Base-by-base conservation (phyloP, 768 basidiomycete genomes). In the Pleurotus ostreatus region DNA sequence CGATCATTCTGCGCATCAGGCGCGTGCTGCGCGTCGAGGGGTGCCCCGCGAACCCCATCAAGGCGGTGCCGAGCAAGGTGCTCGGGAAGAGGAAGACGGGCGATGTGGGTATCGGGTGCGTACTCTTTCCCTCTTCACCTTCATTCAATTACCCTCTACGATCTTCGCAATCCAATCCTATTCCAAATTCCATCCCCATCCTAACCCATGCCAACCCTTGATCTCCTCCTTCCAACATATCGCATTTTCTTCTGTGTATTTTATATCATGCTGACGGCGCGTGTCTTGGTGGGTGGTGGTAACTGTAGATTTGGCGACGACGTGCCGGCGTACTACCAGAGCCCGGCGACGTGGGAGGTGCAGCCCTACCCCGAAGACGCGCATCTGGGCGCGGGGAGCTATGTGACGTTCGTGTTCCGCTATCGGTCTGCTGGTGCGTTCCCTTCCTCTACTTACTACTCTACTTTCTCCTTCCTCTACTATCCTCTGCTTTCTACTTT, bases 351-450 rank as follows among this genome's bases (percentile, higher is more conserved):
- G 8, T 88, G 83, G 84, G 65, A 69, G 2, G 75, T 85, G 8
- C 68, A 72, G 49, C 72, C 83, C 0, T 74, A 80, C 60, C 79
- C 80, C 26, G 65, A 70, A 23, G 64, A 66, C 25, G 62, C 63
- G 34, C 67, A 63, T n/a, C 9, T 11, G 11, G 68, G 68, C 56
- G 72, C 78, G 4, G 68, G 66, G 39, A 79, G 84, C n/a, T 81
- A 78, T 54, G 83, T 87, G 22, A 80, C 83, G 13, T 89, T 89
- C 63, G 71, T 81, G 2, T 90, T 89, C 65, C 75, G 83, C 40
- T 89, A 89, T 65, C 72, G 84, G 22, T 72, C 81, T 38, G 70
- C 67, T 55, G 82, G 86, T 84, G 58, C 43, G 71, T 64, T 30
- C 2, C 52, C 38, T 23, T 47, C 46, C 5, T 46, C 43, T 25